Conservation (phyloP, 352 stramenopile species). For the Pythium graminicola region DNA sequence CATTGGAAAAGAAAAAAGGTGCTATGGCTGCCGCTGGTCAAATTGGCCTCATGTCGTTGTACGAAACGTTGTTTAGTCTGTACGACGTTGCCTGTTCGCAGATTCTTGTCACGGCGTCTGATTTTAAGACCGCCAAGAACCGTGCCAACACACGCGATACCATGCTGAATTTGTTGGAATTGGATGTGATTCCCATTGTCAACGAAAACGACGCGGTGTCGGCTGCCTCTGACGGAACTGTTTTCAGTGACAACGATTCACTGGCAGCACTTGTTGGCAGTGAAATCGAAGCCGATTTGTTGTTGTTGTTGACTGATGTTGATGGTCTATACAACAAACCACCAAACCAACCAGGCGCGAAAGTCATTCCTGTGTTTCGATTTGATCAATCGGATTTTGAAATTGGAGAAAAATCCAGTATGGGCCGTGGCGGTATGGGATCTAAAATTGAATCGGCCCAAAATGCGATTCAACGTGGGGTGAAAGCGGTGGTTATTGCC, state of each 20-base stretch:
- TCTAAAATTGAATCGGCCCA: slow-evolving; percentile 92
- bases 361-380: slow-evolving; percentile 71
- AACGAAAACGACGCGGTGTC: slow-evolving; percentile 99
- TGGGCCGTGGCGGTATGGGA: slow-evolving; percentile 92
- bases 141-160: slow-evolving; percentile 83
- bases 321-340: slow-evolving; percentile 94
- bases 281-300: slow-evolving; percentile 90
- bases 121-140: slow-evolving; percentile 83
- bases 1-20: slow-evolving; percentile 83
- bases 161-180: slow-evolving; percentile 87
- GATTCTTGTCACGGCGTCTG: slow-evolving; percentile 68
- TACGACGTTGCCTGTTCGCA: slow-evolving; percentile 94
- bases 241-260: slow-evolving; percentile 97
- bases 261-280: slow-evolving; percentile 81
- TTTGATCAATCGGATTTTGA: slow-evolving; percentile 51
- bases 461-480: slow-evolving; percentile 81
- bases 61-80: slow-evolving; percentile 94
- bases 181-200: slow-evolving; percentile 98
- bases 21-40: slow-evolving; percentile 91
- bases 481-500: slow-evolving; percentile 91
- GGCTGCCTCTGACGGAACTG: slow-evolving; percentile 57
- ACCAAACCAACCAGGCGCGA: slow-evolving; percentile 61
- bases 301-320: slow-evolving; percentile 97
- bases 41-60: slow-evolving; percentile 97
- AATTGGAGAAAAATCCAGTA: slow-evolving; percentile 74